Conservation (phyloP, 2,329 filamentous ascomycete genomes). For the Huntiella moniliformis region DNA sequence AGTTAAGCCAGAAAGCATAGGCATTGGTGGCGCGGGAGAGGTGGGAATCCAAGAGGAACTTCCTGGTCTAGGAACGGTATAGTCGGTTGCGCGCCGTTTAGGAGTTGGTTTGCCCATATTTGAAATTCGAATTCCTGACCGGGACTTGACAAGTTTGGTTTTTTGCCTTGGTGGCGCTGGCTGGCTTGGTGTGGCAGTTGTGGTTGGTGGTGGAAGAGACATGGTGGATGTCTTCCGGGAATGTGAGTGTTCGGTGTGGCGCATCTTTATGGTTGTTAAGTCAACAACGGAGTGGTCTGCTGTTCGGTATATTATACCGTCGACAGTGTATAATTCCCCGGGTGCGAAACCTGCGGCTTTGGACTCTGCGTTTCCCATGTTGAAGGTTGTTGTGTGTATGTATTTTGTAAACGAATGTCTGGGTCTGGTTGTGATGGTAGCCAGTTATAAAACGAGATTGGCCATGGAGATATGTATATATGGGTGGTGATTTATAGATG, state of each 20-base stretch:
- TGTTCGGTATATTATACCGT: conserved; percentile 7
- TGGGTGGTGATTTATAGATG: too few species aligned
- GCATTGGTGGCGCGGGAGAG: too few species aligned
- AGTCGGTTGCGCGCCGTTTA: too few species aligned
- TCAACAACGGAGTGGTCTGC: conserved; percentile 4
- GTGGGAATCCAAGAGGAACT: too few species aligned
- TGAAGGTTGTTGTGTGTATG: background rate
- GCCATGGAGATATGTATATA: too few species aligned
- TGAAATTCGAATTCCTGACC: too few species aligned
- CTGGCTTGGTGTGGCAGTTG: background rate
- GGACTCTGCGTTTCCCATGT: conserved; percentile 7
- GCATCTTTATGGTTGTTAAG: background rate
- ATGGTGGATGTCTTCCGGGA: background rate
- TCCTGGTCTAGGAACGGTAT: too few species aligned
- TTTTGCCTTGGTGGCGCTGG: background rate
- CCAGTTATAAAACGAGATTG: too few species aligned
- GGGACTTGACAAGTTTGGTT: background rate
- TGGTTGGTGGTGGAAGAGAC: background rate
- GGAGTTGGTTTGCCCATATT: too few species aligned
- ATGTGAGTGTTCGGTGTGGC: background rate
- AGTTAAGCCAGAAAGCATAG: too few species aligned
- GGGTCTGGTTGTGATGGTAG: too few species aligned
- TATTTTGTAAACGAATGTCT: background rate
- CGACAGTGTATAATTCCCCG: conserved; percentile 6
- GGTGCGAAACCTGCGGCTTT: conserved; percentile 4